Conservation (phyloP, 1,284 basidiomycete species). For the Volvariella surrecta region DNA sequence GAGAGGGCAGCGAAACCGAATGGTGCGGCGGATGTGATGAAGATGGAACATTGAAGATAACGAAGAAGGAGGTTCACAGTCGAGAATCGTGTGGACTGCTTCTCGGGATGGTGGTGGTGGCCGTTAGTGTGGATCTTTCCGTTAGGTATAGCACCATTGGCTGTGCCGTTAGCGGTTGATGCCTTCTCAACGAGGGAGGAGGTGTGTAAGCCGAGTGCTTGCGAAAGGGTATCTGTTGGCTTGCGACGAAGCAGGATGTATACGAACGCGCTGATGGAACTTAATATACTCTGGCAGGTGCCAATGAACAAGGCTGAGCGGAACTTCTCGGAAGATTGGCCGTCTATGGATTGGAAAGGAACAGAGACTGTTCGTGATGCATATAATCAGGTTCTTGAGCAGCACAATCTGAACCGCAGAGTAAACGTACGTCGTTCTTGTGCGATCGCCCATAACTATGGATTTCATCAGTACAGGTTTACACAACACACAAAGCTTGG, state of each 20-base stretch:
- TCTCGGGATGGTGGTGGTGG: slow-evolving; percentile 19
- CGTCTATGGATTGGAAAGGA: slow-evolving; percentile 68
- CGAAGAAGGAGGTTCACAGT: slow-evolving; percentile 53
- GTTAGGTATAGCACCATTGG: slow-evolving; percentile 17
- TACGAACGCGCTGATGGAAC: slow-evolving; percentile 67
- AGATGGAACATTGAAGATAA: slow-evolving; percentile 79
- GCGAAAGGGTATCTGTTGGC: slow-evolving; percentile 37
- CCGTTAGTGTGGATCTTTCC: slow-evolving; percentile 18
- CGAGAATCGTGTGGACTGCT: slow-evolving; percentile 29
- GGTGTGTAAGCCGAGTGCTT: slow-evolving; percentile 46
- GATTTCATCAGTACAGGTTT: slow-evolving; percentile 9
- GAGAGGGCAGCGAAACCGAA: slow-evolving; percentile 93
- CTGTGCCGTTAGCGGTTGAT: slow-evolving; percentile 13
- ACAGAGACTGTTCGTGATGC: slow-evolving; percentile 60
- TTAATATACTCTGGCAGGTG: slow-evolving; percentile 79
- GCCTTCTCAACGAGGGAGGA: slow-evolving; percentile 3
- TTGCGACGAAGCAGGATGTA: slow-evolving; percentile 73
- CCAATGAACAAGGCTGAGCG: slow-evolving; percentile 84
- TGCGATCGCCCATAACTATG: slow-evolving; percentile 80
- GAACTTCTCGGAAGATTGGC: slow-evolving; percentile 66
- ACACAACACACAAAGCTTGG: slow-evolving; percentile 2
- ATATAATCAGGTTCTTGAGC: slow-evolving; percentile 5
- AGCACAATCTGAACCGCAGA: neutral
- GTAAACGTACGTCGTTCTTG: slow-evolving; percentile 76
- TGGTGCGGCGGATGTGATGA: slow-evolving; percentile 88